Conservation (phyloP, 495 filamentous ascomycete genomes). For the Podospora appendiculata region DNA sequence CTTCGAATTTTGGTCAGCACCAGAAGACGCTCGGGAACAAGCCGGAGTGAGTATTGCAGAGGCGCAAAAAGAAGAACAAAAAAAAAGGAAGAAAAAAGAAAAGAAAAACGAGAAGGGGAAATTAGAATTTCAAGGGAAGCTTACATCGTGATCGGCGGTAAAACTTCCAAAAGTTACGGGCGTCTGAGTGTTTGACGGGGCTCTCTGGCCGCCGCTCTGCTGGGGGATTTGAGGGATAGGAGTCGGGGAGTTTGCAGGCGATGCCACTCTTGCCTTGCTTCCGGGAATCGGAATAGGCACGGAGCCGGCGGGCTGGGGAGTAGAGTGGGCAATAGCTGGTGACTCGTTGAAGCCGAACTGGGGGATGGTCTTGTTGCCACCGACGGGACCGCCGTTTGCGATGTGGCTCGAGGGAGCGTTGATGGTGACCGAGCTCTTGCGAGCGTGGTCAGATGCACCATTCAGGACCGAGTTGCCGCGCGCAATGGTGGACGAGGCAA, state of each 20-base stretch:
- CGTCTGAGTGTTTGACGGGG: conserved; percentile 59
- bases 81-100: too few relatives aligned
- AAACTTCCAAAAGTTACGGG: conserved; percentile 76
- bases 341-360: conserved; percentile 78
- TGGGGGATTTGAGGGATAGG: conserved; percentile 79
- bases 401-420: conserved; percentile 65
- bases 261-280: conserved; percentile 58
- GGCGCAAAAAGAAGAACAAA: too few relatives aligned
- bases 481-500: conserved; percentile 45
- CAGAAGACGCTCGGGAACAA: too few relatives aligned
- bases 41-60: too few relatives aligned
- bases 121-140: conserved; percentile 20
- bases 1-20: too few relatives aligned
- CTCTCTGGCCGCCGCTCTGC: conserved; percentile 77
- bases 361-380: conserved; percentile 48
- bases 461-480: conserved; percentile 53
- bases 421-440: conserved; percentile 84
- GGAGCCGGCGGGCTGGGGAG: conserved; percentile 45
- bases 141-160: conserved; percentile 65
- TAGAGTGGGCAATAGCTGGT: conserved; percentile 56
- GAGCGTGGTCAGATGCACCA: conserved; percentile 59
- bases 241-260: conserved; percentile 71
- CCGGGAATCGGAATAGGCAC: conserved; percentile 59
- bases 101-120: neutral
- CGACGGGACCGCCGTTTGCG: conserved; percentile 62